These are phyloP conservation scores for Saitozyma podzolica DNA, from an alignment of 768 basidiomycete genomes.

Conservation along the genomic window DNA sequence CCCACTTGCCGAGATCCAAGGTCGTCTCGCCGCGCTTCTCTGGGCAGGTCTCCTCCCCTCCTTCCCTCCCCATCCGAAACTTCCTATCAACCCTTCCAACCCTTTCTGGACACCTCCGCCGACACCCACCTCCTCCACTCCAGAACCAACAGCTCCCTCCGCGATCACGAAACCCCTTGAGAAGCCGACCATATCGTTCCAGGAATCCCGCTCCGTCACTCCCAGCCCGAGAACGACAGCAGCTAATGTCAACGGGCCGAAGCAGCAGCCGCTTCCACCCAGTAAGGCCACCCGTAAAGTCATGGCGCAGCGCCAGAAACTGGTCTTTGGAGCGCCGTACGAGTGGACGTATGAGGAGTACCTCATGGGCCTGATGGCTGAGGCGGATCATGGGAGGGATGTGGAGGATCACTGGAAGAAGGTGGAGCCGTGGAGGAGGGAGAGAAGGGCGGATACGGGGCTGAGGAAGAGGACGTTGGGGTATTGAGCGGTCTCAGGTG, in stretches of 20 bases:
- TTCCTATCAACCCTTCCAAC: slow-evolving; percentile 36
- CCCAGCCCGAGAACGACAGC: no score
- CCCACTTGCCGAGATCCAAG: slow-evolving; percentile 76
- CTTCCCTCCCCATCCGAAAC: slow-evolving; percentile 30
- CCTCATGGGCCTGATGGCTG: slow-evolving; percentile 38
- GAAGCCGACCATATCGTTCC: slow-evolving; percentile 1
- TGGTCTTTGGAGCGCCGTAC: slow-evolving; percentile 47
- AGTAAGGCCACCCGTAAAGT: slow-evolving; percentile 23
- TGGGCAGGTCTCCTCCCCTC: slow-evolving; percentile 44
- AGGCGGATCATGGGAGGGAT: slow-evolving; percentile 22
- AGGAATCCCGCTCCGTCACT: not conserved
- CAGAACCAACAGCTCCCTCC: not conserved
- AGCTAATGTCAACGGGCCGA: not conserved
- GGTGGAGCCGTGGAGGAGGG: slow-evolving; percentile 43
- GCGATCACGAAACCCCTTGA: not conserved
- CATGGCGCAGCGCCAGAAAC: slow-evolving; percentile 22
- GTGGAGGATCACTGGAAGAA: slow-evolving; percentile 30
- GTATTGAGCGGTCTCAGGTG: slow-evolving; percentile 18
- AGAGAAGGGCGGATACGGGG: slow-evolving; percentile 31
- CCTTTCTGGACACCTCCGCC: slow-evolving; percentile 25
- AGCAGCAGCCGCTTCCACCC: not conserved
- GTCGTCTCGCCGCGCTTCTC: slow-evolving; percentile 54
- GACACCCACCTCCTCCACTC: slow-evolving; percentile 9
- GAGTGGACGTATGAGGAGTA: slow-evolving; percentile 47
- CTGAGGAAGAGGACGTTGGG: slow-evolving; percentile 42